Percentiles rank a stretch among this genome's conserved stretches.
These are phyloP conservation scores for Crithidia fasciculata DNA, from an alignment of 208 protist species.

Conservation along the genomic window DNA sequence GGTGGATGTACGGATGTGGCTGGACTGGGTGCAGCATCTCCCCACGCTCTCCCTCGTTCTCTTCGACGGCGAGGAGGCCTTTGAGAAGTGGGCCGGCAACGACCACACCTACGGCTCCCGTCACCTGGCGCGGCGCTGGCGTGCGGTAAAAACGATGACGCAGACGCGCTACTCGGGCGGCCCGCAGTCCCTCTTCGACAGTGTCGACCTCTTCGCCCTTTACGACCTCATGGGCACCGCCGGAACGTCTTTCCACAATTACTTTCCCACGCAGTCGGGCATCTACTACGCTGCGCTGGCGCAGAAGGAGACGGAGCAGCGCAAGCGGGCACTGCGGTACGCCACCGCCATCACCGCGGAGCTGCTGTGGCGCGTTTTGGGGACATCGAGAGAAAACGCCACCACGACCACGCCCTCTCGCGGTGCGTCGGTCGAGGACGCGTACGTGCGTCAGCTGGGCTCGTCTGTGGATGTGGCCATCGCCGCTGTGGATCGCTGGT, in stretches of 20 bases:
- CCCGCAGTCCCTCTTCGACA: slow-evolving; percentile 41
- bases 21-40: slow-evolving; percentile 52
- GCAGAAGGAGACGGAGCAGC: slow-evolving; percentile 37
- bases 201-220: slow-evolving; percentile 80
- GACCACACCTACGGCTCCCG: slow-evolving; percentile 94
- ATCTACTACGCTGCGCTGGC: slow-evolving; percentile 43
- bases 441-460: slow-evolving; percentile 24
- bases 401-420: background rate
- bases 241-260: slow-evolving; percentile 58
- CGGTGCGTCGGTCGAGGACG: background rate
- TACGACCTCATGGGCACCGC: slow-evolving; percentile 84
- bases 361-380: slow-evolving; percentile 27
- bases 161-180: slow-evolving; percentile 39
- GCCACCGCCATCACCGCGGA: slow-evolving; percentile 17
- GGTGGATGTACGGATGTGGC: slow-evolving; percentile 36
- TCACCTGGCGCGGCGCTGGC: slow-evolving; percentile 77
- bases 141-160: background rate
- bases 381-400: background rate
- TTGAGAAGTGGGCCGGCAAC: slow-evolving; percentile 72
- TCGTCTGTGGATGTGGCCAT: slow-evolving; percentile 14
- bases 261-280: slow-evolving; percentile 68
- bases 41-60: slow-evolving; percentile 78
- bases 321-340: slow-evolving; percentile 25
- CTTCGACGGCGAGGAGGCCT: slow-evolving; percentile 95
- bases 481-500: slow-evolving; percentile 3